Evolutionary conservation across 1,139 yeast genomes (phyloP).

Genomic region (Pichia sp.): DNA sequence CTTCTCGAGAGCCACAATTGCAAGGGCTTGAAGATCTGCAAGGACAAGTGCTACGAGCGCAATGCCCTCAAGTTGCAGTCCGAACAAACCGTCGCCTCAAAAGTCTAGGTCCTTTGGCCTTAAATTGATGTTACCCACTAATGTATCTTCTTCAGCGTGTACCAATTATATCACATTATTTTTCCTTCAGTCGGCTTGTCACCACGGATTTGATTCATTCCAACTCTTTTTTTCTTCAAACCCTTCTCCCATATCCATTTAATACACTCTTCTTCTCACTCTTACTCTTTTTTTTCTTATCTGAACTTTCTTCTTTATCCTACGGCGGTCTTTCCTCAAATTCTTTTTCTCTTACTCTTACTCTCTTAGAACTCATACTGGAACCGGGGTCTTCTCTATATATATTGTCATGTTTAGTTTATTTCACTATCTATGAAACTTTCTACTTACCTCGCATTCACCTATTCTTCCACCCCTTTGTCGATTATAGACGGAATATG

Average conservation of each 20-base stretch:
- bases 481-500: not conserved
- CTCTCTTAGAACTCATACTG: not conserved
- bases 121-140: not conserved
- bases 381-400: not conserved
- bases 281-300: not conserved
- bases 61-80: conserved; percentile 43
- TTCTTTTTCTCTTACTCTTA: not conserved
- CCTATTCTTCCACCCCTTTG: not conserved
- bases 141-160: not conserved
- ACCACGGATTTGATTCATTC: not conserved
- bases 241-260: not conserved
- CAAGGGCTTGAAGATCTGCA: conserved; percentile 71
- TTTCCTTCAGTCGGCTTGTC: not conserved
- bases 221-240: not conserved
- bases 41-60: conserved; percentile 70
- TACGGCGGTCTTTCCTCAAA: not conserved
- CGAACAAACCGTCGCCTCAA: conserved; percentile 44
- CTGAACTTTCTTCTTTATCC: not conserved
- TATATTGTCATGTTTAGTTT: not conserved
- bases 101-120: conserved; percentile 31
- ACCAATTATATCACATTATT: not conserved
- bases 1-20: conserved; percentile 83
- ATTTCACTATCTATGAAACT: not conserved
- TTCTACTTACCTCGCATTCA: not conserved
- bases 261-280: not conserved